These are phyloP conservation scores for Thalia dealbata DNA, from an alignment of 176 grass and related monocot species.

Conservation along the genomic window DNA sequence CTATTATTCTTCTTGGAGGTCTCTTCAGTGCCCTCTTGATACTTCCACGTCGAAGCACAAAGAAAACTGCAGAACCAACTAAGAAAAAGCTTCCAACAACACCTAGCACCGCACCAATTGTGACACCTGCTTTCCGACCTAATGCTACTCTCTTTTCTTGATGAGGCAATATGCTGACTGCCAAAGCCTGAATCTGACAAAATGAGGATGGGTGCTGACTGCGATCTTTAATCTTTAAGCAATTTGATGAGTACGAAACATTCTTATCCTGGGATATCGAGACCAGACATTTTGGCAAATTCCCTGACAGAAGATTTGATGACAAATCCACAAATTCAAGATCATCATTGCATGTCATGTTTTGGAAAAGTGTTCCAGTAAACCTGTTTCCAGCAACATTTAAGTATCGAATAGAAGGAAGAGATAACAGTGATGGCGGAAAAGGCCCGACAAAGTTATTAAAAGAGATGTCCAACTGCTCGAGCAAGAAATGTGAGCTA, in stretches of 20 bases:
- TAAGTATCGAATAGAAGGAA: slow-evolving; percentile 63
- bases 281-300: slow-evolving; percentile 47
- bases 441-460: slow-evolving; percentile 77
- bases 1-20: slow-evolving; percentile 36
- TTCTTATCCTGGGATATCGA: slow-evolving; percentile 26
- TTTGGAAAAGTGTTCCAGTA: slow-evolving; percentile 56
- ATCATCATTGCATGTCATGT: slow-evolving; percentile 46
- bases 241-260: slow-evolving; percentile 52
- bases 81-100: slow-evolving; percentile 21
- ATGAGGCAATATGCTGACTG: slow-evolving; percentile 51
- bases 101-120: slow-evolving; percentile 33
- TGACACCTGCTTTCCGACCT: slow-evolving; percentile 9
- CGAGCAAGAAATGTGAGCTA: slow-evolving; percentile 43
- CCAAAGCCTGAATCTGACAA: slow-evolving; percentile 85
- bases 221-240: slow-evolving; percentile 34
- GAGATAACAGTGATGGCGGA: slow-evolving; percentile 46
- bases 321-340: slow-evolving; percentile 69
- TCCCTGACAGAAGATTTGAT: slow-evolving; percentile 57
- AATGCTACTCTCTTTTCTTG: slow-evolving; percentile 26
- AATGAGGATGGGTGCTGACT: slow-evolving; percentile 54
- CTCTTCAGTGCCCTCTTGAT: slow-evolving; percentile 28
- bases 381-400: slow-evolving; percentile 71
- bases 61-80: slow-evolving; percentile 32
- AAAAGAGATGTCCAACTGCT: slow-evolving; percentile 63
- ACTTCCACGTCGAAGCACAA: slow-evolving; percentile 34